Conservation (phyloP, 768 basidiomycete genomes). For the Hypholoma fasciculare region DNA sequence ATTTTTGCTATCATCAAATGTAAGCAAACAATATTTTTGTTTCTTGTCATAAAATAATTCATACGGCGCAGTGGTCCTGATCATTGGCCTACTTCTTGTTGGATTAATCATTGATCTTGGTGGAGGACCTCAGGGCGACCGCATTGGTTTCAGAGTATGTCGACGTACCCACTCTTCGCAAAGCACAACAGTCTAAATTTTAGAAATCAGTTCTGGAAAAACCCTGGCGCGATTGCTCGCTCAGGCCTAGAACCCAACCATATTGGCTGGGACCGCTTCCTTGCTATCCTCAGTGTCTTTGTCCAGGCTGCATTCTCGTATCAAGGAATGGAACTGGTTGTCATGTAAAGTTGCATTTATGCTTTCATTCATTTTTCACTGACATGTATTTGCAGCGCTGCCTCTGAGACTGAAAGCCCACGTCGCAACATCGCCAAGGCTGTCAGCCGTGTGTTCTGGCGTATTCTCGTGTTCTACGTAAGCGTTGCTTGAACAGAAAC, state of each 20-base stretch:
- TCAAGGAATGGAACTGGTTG: slow-evolving; percentile 76
- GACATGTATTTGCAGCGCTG: slow-evolving; percentile 43
- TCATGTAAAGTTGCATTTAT: slow-evolving; percentile 40
- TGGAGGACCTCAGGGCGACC: slow-evolving; percentile 67
- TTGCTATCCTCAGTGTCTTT: slow-evolving; percentile 43
- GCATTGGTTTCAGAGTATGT: slow-evolving; percentile 66
- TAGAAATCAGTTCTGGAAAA: slow-evolving; percentile 55
- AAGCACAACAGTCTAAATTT: not conserved
- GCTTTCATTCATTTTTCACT: not conserved
- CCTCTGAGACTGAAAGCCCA: slow-evolving; percentile 77
- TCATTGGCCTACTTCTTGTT: slow-evolving; percentile 57
- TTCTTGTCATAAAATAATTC: not conserved
- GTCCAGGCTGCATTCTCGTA: slow-evolving; percentile 71
- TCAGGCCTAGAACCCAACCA: slow-evolving; percentile 39
- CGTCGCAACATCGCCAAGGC: slow-evolving; percentile 79
- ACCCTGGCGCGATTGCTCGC: slow-evolving; percentile 63
- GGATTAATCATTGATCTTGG: slow-evolving; percentile 78
- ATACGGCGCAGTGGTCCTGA: slow-evolving; percentile 47
- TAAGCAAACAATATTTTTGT: slow-evolving; percentile 26
- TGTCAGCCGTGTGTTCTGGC: slow-evolving; percentile 75
- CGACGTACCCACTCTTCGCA: slow-evolving; percentile 5
- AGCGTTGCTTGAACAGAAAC: slow-evolving; percentile 13
- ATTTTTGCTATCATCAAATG: slow-evolving; percentile 65
- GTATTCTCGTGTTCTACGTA: slow-evolving; percentile 79
- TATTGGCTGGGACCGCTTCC: slow-evolving; percentile 47